Evolutionary conservation across 1,284 basidiomycete genomes (phyloP).

Genomic region (Naganishia albida): DNA sequence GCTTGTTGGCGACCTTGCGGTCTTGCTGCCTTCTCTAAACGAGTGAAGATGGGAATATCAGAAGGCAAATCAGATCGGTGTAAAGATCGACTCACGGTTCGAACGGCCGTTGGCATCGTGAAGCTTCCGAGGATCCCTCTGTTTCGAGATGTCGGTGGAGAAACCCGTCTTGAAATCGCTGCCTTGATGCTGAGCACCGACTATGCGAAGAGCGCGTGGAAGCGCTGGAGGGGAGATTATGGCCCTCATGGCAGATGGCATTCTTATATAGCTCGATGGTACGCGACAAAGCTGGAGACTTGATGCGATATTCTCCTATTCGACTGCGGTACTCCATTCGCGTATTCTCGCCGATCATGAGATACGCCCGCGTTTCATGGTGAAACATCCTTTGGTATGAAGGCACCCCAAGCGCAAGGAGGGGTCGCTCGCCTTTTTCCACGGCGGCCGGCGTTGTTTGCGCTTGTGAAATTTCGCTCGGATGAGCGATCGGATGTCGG

Average conservation of each 20-base stretch:
- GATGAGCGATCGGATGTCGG: conserved; percentile 11
- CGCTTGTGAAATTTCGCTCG: conserved; percentile 15
- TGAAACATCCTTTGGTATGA: conserved; percentile 1
- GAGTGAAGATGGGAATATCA: background rate
- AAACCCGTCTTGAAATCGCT: too few species aligned
- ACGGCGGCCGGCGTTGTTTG: background rate
- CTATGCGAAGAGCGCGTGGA: too few species aligned
- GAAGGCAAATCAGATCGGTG: background rate
- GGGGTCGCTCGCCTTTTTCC: too few species aligned
- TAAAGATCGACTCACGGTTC: background rate
- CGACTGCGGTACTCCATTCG: background rate
- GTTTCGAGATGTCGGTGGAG: too few species aligned
- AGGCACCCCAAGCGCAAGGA: background rate
- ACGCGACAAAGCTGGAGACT: too few species aligned
- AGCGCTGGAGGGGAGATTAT: too few species aligned
- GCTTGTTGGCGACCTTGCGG: conserved; percentile 19
- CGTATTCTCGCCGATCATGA: background rate
- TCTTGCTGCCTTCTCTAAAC: conserved; percentile 8
- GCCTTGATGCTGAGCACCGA: too few species aligned
- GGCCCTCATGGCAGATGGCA: too few species aligned
- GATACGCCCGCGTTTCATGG: conserved; percentile 7
- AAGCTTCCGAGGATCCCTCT: background rate
- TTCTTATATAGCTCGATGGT: too few species aligned
- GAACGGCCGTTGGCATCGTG: conserved; percentile 8
- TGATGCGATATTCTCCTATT: background rate